Percentiles rank a stretch among this genome's conserved stretches.
Conservation (phyloP, 257 asterid species). For the Craterostigma plantagineum region DNA sequence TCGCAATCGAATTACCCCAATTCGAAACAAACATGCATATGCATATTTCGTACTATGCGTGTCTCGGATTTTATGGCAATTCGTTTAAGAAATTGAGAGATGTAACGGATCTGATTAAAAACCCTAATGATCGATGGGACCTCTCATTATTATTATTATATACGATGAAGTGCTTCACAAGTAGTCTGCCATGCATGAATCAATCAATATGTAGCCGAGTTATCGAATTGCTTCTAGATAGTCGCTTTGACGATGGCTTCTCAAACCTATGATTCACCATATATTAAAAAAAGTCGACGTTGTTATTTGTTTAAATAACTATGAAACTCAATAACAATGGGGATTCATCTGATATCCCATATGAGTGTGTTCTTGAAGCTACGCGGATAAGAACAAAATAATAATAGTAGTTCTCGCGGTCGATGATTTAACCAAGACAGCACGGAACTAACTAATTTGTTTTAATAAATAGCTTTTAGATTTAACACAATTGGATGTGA, state of each 20-base stretch:
- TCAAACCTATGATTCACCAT: conserved; percentile 1
- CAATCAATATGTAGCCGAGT: neutral
- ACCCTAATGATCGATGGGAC: neutral
- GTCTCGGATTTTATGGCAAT: too few species aligned
- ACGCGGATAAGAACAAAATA: conserved; percentile 1
- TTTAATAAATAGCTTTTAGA: conserved; percentile 9
- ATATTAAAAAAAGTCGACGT: conserved; percentile 7
- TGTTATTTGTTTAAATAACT: conserved; percentile 33
- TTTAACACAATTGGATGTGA: conserved; percentile 12
- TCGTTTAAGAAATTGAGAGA: too few species aligned
- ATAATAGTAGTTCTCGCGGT: neutral
- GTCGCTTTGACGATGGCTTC: too few species aligned
- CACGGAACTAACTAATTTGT: conserved; percentile 19
- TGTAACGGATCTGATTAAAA: conserved; percentile 4
- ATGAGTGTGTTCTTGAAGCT: conserved; percentile 21
- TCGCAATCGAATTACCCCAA: too few species aligned
- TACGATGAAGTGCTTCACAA: conserved; percentile 12
- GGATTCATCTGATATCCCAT: conserved; percentile 3
- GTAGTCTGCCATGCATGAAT: conserved; percentile 9
- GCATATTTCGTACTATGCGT: too few species aligned
- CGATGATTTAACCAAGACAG: conserved; percentile 10
- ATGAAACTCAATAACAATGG: conserved; percentile 10
- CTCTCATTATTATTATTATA: conserved; percentile 1
- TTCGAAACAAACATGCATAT: too few species aligned
- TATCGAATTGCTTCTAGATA: too few species aligned